Conservation (phyloP, 306 rosid species). For the Fragaria vesca region DNA sequence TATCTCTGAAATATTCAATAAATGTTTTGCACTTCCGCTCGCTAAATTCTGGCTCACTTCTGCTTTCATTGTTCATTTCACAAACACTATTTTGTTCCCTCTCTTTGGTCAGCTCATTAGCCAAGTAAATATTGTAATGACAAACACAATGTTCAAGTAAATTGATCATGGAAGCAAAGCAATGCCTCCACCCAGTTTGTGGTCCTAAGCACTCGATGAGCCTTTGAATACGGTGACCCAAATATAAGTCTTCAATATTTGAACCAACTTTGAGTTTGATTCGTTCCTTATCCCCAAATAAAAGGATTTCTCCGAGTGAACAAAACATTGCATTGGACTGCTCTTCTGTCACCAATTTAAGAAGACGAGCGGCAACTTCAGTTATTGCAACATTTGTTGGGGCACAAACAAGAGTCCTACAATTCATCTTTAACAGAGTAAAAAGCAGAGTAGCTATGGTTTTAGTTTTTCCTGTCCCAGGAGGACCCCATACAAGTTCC, state of each 20-base stretch:
- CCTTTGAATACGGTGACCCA: conserved; percentile 51
- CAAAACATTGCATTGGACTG: conserved; percentile 24
- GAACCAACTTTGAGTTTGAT: conserved; percentile 53
- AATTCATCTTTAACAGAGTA: conserved; percentile 34
- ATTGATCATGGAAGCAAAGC: conserved; percentile 47
- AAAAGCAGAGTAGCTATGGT: conserved; percentile 48
- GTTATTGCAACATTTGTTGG: conserved; percentile 73
- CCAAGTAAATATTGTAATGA: conserved; percentile 36
- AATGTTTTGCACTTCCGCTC: conserved; percentile 32
- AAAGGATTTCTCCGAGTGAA: conserved; percentile 51
- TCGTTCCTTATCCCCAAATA: conserved; percentile 58
- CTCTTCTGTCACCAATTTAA: not conserved
- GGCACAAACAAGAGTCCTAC: conserved; percentile 56
- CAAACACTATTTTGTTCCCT: not conserved
- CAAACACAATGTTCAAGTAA: conserved; percentile 55
- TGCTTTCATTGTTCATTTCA: not conserved
- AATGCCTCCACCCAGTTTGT: conserved; percentile 44
- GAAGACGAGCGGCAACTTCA: conserved; percentile 50
- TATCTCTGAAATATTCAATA: conserved; percentile 50
- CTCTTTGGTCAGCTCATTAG: conserved; percentile 29
- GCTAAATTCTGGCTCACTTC: conserved; percentile 19
- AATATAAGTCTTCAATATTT: conserved; percentile 50
- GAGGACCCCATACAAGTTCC: conserved; percentile 85
- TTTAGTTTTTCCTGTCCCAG: conserved; percentile 79
- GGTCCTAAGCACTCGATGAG: conserved; percentile 43